A percentile compares a stretch with the other conserved stretches of the same genome.
Conservation (phyloP, 306 rosid species). For the Vigna hirtella region DNA sequence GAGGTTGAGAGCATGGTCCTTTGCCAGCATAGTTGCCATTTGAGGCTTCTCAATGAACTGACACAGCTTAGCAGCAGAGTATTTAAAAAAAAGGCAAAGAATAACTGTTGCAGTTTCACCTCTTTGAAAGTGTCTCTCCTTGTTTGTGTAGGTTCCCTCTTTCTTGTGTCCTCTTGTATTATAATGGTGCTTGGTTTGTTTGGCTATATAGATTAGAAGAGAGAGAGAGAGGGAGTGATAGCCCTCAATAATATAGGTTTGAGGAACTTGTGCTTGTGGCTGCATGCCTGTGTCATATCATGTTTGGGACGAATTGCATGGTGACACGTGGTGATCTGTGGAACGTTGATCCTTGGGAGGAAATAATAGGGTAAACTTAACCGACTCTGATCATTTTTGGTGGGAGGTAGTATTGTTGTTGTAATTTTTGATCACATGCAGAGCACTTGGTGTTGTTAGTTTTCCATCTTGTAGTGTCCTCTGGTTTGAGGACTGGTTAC, state of each 20-base stretch:
- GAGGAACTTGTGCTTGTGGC: conserved; percentile 63
- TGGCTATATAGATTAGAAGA: conserved; percentile 46
- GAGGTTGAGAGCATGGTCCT: conserved; percentile 61
- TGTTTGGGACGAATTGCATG: conserved; percentile 31
- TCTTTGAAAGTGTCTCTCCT: conserved; percentile 43
- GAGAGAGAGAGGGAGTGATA: conserved; percentile 45
- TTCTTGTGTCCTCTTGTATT: conserved; percentile 50
- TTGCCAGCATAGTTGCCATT: conserved; percentile 54
- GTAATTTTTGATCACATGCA: conserved; percentile 56
- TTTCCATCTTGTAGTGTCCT: conserved; percentile 50
- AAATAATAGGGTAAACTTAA: neutral
- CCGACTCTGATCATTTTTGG: conserved; percentile 2
- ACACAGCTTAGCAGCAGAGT: conserved; percentile 6
- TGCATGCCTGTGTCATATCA: conserved; percentile 59
- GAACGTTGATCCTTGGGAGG: conserved; percentile 54
- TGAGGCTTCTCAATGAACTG: conserved; percentile 47
- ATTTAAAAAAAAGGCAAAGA: neutral
- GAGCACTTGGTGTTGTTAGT: conserved; percentile 47
- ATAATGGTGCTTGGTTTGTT: conserved; percentile 52
- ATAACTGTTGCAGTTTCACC: neutral
- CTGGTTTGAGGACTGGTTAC: conserved; percentile 44
- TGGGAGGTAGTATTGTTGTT: conserved; percentile 5
- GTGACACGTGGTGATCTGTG: conserved; percentile 37
- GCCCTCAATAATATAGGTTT: conserved; percentile 66
- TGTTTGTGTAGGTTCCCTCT: conserved; percentile 11